Evolutionary conservation across 1,139 yeast species (phyloP), one percentile per base, ranked within the genome.

Genomic region (Tardiomyces digboiensis): DNA sequence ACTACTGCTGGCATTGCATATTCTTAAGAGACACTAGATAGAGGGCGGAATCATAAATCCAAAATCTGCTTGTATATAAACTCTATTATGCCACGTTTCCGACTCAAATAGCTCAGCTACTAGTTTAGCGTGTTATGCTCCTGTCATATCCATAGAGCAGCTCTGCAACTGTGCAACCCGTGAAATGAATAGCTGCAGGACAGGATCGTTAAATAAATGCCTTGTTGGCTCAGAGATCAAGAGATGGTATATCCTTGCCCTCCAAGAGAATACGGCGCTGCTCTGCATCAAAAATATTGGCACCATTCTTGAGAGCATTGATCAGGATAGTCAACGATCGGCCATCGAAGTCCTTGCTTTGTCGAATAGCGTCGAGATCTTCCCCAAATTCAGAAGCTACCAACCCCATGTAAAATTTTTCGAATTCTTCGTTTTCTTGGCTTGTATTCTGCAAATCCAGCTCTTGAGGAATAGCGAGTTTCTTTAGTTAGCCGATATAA

Each of bases 331-430:
- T 56, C 41, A 67, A 52, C 13, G 66, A 59, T 22, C 59, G 57
- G 5, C 55, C 54, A n/a, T 55, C 55, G 46, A 67, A 67, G 39
- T 66, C 69, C 23, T 60, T 59, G 33, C 66, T 59, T 43, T 62
- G 55, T 13, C 71, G 62, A 33, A 67, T 50, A 39, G 55, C 54
- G 44, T 62, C 60, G 18, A 66, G 52, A 38, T 67, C 71, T 29
- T 66, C 65, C 22, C 67, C 68, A 46, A 65, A 66, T 48, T 64
- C 59, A 2, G 55, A 45, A 2, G 71, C 64, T 48, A 63, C 62
- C 36, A 65, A 45, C 22, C 52, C 49, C 44, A 66, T 47, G 46
- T 59, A 65, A 39, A 51, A 52, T 41, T 63, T 61, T 42, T 55
- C 58, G 49, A 64, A 64, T 39, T 58, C 56, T 14, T 49, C 49